phyloP scores from a whole-genome alignment of 257 asterid species.

The Agastache rugosa region DNA sequence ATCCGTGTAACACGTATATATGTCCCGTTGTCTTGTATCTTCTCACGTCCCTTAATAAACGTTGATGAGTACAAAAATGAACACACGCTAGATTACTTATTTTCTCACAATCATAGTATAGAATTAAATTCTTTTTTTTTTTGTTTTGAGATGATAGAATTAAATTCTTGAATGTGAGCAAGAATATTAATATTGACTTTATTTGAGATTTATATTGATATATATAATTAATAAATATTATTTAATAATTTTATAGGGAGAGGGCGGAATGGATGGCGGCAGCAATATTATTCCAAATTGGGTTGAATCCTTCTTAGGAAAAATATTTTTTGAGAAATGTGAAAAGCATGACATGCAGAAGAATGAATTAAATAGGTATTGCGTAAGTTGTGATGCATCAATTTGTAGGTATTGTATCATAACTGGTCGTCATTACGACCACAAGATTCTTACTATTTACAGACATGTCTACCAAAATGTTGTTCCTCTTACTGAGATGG shows the following conservation, averaged over 20 bases:
- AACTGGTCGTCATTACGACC: conserved; percentile 34
- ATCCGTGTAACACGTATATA: too few relatives aligned
- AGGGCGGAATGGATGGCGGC: not conserved
- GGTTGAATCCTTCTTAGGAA: conserved; percentile 40
- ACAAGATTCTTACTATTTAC: conserved; percentile 44
- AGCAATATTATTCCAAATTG: conserved; percentile 27
- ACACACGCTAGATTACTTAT: too few relatives aligned
- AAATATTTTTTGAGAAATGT: conserved; percentile 50
- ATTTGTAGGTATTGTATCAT: conserved; percentile 47
- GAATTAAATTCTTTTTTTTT: too few relatives aligned
- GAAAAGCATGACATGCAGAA: conserved; percentile 35
- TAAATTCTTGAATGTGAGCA: too few relatives aligned
- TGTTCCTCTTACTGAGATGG: conserved; percentile 46
- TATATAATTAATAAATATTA: too few relatives aligned
- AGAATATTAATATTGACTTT: too few relatives aligned
- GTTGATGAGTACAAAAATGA: too few relatives aligned
- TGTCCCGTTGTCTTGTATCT: too few relatives aligned
- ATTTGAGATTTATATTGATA: too few relatives aligned
- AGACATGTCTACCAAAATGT: conserved; percentile 58
- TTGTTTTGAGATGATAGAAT: too few relatives aligned
- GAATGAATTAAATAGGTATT: conserved; percentile 48
- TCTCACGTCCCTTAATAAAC: too few relatives aligned
- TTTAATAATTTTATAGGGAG: not conserved
- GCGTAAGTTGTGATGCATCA: conserved; percentile 44
- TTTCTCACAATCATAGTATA: too few relatives aligned